Conservation (phyloP, 2,329 filamentous ascomycete species). For the Calonectria honghensis region DNA sequence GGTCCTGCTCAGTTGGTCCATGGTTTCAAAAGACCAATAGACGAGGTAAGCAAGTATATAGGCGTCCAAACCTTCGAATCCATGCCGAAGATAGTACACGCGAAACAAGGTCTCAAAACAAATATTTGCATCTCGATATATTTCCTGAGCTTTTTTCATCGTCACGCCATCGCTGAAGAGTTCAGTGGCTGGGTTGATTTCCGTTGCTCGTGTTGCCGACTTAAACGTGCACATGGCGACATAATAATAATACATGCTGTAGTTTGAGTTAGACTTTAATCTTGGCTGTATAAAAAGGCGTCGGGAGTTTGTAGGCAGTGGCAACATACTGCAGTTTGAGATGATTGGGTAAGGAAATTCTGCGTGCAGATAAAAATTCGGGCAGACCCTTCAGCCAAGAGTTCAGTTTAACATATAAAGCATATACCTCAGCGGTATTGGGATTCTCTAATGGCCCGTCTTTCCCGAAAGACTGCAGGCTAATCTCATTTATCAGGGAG, state of each 20-base stretch:
- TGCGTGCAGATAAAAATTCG: not conserved
- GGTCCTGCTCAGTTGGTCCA: not conserved
- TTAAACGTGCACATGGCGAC: not conserved
- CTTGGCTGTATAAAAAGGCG: not conserved
- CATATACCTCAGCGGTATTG: not conserved
- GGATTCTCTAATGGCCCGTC: not conserved
- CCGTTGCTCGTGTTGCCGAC: not conserved
- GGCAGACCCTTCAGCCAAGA: not conserved
- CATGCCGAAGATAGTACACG: constrained; percentile 7
- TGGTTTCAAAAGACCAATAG: constrained; percentile 1
- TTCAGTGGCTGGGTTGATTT: not conserved
- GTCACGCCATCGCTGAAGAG: not conserved
- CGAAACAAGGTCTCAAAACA: constrained; percentile 1
- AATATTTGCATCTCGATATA: not conserved
- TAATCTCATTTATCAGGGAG: not conserved
- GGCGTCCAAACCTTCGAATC: not conserved
- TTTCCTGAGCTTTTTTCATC: not conserved
- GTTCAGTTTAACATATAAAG: not conserved
- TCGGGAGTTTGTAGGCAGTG: not conserved
- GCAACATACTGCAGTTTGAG: constrained; percentile 13
- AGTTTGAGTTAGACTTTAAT: not conserved
- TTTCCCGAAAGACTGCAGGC: not conserved
- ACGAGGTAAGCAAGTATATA: not conserved
- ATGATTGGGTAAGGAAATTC: not conserved
- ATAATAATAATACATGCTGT: constrained; percentile 13